Base-by-base conservation (phyloP, 805 yeast genomes). In the Monosporozyma aerobia region DNA sequence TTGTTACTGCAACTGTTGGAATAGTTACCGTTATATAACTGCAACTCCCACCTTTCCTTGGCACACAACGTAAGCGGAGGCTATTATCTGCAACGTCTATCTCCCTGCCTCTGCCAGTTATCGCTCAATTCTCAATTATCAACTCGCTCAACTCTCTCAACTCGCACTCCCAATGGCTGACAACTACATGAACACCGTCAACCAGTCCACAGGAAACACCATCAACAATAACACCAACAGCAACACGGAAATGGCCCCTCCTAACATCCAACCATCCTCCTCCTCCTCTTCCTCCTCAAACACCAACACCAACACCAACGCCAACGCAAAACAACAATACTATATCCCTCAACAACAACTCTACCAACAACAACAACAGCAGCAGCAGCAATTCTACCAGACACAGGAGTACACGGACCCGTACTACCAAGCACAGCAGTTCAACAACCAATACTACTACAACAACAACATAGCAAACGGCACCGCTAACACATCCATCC, bases 301-400 rank as follows among this genome's bases (percentile, higher is more conserved):
- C 39, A 14, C 39, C 7, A 33, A 33, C 10, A 19, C 19, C 2
- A 19, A 19, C 19, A 19, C 19, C 2, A 19, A 19, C 52, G 50
- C 19, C 2, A 19, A 19, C 19, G 19, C 19, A 19, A 19, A 39
- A 16, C 48, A 29, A 29, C 48, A 16, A 27, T 22, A 39, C 8
- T 10, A 16, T n/a, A 14, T n/a, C 23, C 41, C 22, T 6, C 41
- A 39, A 39, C 41, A 39, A 16, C 41, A 13, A 13, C 40, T 19
- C 19, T 19, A 10, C n/a, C 40, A 10, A 37, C 19, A 37, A 37
- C 41, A 37, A 37, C 46, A 23, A 3, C 32, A 43, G 46, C 29
- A 44, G 16, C 52, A 49, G 33, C 48, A 47, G 40, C 49, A 49
- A 41, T 48, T 50, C n/a, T 51, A 44, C 41, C 49, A 44, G 13